phyloP scores from a whole-genome alignment of 192 early-diverging fungal genomes.

The Coemansia sp. region DNA sequence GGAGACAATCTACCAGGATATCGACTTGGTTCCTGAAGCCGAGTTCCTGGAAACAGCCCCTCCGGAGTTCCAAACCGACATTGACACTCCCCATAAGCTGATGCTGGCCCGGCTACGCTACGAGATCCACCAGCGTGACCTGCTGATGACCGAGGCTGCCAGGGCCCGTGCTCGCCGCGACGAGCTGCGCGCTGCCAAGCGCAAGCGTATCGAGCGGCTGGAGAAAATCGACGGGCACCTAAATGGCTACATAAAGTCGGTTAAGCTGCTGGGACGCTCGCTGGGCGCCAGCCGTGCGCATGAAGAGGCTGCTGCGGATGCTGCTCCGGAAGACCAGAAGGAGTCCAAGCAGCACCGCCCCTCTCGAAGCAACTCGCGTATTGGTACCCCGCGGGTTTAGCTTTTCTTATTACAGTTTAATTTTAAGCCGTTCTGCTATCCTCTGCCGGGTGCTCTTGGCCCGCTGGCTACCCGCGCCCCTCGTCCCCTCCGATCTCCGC shows the following conservation, averaged over 20 bases:
- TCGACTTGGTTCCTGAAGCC: slow-evolving; percentile 31
- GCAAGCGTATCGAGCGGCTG: slow-evolving; percentile 38
- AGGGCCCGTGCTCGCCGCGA: slow-evolving; percentile 27
- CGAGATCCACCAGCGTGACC: slow-evolving; percentile 44
- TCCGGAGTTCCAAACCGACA: slow-evolving; percentile 23
- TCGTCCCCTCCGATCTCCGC: slow-evolving; percentile 1
- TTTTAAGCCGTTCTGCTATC: slow-evolving; percentile 46
- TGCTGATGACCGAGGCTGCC: slow-evolving; percentile 20
- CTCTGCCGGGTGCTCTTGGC: slow-evolving; percentile 30
- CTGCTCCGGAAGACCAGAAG: slow-evolving; percentile 15
- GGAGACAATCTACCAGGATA: slow-evolving; percentile 52
- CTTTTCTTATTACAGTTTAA: slow-evolving; percentile 31
- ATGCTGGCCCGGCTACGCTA: slow-evolving; percentile 48
- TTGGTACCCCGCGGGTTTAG: slow-evolving; percentile 27
- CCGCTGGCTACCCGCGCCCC: not conserved
- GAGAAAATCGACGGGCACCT: slow-evolving; percentile 44
- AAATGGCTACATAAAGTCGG: slow-evolving; percentile 36
- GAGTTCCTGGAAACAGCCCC: slow-evolving; percentile 37
- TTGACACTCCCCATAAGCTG: slow-evolving; percentile 41
- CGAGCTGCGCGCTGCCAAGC: slow-evolving; percentile 34
- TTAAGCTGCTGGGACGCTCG: slow-evolving; percentile 21
- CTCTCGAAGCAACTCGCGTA: slow-evolving; percentile 29
- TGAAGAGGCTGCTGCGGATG: not conserved
- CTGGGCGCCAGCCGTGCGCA: slow-evolving; percentile 10
- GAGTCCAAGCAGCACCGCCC: slow-evolving; percentile 20